These are phyloP conservation scores for Xylaria sp. DNA, from an alignment of 2,329 filamentous ascomycete species.

Conservation along the genomic window DNA sequence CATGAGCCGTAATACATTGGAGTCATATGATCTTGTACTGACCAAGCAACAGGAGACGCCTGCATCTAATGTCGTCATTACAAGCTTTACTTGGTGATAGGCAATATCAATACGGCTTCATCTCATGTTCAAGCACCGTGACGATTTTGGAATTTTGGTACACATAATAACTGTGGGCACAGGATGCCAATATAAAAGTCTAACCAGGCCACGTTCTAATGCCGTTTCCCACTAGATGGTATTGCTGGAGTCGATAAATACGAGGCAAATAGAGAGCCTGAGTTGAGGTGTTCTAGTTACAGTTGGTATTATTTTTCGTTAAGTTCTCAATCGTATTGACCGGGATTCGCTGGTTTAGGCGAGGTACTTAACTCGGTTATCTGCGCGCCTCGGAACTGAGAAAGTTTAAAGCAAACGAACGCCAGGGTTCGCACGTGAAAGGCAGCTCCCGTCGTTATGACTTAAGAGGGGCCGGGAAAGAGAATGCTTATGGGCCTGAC, in stretches of 20 bases:
- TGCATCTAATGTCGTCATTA: slow-evolving; percentile 2
- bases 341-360: not conserved
- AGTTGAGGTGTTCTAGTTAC: not conserved
- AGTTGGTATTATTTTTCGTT: not conserved
- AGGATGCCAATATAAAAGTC: not conserved
- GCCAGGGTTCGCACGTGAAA: slow-evolving; percentile 22
- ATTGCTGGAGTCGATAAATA: not conserved
- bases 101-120: not conserved
- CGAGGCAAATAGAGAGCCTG: not conserved
- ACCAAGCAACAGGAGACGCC: not conserved
- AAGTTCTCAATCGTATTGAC: not conserved
- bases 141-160: not conserved
- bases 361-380: slow-evolving; percentile 2
- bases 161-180: not conserved
- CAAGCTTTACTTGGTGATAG: not conserved
- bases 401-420: slow-evolving; percentile 26
- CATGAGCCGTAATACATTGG: not conserved
- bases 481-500: not conserved
- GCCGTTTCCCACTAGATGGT: not conserved
- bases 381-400: slow-evolving; percentile 37
- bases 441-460: not conserved
- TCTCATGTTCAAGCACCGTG: not conserved
- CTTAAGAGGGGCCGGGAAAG: not conserved
- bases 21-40: slow-evolving; percentile 15
- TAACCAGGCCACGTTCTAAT: not conserved